phyloP scores from a whole-genome alignment of 805 yeast genomes.

The Nakazawaea peltata region DNA sequence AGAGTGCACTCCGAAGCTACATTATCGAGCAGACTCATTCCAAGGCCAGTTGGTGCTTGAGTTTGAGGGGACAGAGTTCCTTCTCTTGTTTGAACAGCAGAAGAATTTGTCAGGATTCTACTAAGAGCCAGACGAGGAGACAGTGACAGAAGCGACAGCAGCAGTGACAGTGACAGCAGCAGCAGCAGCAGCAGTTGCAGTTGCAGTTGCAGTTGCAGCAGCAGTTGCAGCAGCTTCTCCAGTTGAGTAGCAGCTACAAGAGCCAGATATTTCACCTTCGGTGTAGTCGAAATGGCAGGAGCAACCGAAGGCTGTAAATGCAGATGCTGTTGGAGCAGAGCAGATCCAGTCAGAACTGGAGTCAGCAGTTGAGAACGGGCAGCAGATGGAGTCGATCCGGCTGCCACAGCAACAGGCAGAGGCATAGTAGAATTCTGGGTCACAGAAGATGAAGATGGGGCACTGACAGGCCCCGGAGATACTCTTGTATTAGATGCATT shows the following conservation, averaged over 20 bases:
- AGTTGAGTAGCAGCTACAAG: slow-evolving; percentile 7
- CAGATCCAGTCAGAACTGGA: background rate
- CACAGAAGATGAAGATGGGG: background rate
- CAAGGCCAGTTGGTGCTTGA: background rate
- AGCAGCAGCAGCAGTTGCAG: no score
- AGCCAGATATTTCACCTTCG: slow-evolving; percentile 6
- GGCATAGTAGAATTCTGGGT: background rate
- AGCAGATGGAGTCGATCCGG: slow-evolving; percentile 1
- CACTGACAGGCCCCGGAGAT: background rate
- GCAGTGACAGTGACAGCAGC: no score
- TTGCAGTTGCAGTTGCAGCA: slow-evolving; percentile 14
- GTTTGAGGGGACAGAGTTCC: slow-evolving; percentile 6
- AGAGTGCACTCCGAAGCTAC: background rate
- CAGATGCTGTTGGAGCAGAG: background rate
- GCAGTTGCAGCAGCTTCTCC: slow-evolving; percentile 12
- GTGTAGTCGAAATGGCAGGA: background rate
- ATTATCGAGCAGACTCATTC: background rate
- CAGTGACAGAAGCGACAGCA: no score
- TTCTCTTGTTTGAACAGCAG: slow-evolving; percentile 12
- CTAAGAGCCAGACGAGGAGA: no score
- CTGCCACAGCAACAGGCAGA: background rate
- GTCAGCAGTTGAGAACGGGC: background rate
- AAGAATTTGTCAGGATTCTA: slow-evolving; percentile 9
- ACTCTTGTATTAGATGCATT: no score
- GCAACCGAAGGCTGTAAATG: background rate